Conservation (phyloP, 176 grass and related monocot species). For the Tillandsia fasciculata region DNA sequence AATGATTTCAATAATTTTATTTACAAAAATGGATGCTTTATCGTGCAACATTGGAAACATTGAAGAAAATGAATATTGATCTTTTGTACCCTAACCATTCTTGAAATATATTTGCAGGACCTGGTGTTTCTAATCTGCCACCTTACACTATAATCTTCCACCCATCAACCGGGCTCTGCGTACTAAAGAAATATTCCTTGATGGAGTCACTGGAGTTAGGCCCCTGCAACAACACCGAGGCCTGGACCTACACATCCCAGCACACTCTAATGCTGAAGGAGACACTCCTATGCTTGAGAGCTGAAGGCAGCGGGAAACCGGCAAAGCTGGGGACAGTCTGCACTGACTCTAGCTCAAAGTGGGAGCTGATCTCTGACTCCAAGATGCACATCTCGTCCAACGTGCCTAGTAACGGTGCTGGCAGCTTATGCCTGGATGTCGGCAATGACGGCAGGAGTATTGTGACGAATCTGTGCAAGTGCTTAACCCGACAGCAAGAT, state of each 20-base stretch:
- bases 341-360: slow-evolving; percentile 30
- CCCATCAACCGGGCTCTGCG: slow-evolving; percentile 51
- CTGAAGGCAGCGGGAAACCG: slow-evolving; percentile 27
- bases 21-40: too few relatives aligned
- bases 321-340: slow-evolving; percentile 31
- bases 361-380: slow-evolving; percentile 57
- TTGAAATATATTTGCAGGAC: slow-evolving; percentile 23
- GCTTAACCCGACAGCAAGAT: slow-evolving; percentile 37
- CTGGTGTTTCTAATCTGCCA: slow-evolving; percentile 26
- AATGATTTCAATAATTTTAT: too few relatives aligned
- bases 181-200: slow-evolving; percentile 1
- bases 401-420: not conserved
- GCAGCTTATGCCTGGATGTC: slow-evolving; percentile 62
- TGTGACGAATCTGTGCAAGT: slow-evolving; percentile 58
- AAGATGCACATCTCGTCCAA: slow-evolving; percentile 55
- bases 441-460: slow-evolving; percentile 46
- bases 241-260: slow-evolving; percentile 12
- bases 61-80: not conserved
- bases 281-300: slow-evolving; percentile 38
- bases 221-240: slow-evolving; percentile 24
- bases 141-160: slow-evolving; percentile 65
- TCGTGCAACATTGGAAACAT: too few relatives aligned
- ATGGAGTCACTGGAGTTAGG: slow-evolving; percentile 28
- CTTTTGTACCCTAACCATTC: not conserved
- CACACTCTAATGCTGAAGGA: slow-evolving; percentile 22